Percentiles rank a stretch among this genome's conserved stretches.
These are phyloP conservation scores for Heterotrichella gracilis DNA, from an alignment of 352 stramenopile species.

Conservation along the genomic window DNA sequence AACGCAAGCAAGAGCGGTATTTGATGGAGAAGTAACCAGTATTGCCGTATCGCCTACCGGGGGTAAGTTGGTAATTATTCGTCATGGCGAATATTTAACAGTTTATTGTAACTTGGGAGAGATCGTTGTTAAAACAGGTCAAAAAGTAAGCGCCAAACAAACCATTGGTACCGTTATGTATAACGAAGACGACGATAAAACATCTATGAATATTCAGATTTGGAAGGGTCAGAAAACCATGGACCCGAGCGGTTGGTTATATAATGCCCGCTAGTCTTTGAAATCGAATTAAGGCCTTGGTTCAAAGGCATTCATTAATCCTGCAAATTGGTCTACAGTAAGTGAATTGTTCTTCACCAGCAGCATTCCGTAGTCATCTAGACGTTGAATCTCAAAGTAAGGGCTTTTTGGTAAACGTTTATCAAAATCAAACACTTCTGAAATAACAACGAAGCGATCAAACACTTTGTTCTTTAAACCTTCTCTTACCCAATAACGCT, in stretches of 20 bases:
- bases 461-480: no score
- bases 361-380: no score
- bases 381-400: no score
- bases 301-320: neutral
- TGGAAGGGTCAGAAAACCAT: neutral
- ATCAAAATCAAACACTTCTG: no score
- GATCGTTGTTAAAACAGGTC: neutral
- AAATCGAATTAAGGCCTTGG: neutral
- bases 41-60: neutral
- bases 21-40: neutral
- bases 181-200: neutral
- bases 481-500: no score
- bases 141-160: neutral
- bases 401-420: no score
- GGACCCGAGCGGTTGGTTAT: neutral
- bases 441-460: no score
- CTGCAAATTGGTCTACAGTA: no score
- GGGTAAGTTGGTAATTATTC: neutral
- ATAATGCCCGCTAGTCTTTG: neutral
- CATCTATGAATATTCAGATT: neutral
- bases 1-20: neutral
- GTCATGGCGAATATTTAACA: neutral
- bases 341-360: no score
- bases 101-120: neutral
- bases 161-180: neutral